Percentiles rank a stretch among this genome's conserved stretches.
Evolutionary conservation across 805 yeast genomes (phyloP).

Genomic region (Cyberlindnera subsufficiens): DNA sequence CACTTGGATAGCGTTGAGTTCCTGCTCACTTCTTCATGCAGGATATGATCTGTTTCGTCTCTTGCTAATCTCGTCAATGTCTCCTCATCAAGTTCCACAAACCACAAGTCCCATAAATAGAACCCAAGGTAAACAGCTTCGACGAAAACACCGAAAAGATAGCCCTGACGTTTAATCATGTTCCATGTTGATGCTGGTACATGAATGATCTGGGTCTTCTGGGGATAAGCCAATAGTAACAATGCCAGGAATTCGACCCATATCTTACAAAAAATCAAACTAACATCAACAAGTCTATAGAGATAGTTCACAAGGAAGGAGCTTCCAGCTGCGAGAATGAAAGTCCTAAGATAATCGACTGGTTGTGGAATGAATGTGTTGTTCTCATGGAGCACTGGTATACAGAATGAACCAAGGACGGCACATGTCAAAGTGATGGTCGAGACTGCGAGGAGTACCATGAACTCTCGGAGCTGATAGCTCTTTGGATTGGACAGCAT

Average conservation of each 20-base stretch:
- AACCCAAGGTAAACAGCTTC: slow-evolving; percentile 22
- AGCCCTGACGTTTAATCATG: slow-evolving; percentile 34
- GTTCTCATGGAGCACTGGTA: slow-evolving; percentile 11
- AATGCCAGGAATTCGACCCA: slow-evolving; percentile 31
- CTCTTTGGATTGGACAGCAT: background rate
- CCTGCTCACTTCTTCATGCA: slow-evolving; percentile 20
- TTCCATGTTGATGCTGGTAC: slow-evolving; percentile 28
- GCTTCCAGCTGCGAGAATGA: slow-evolving; percentile 29
- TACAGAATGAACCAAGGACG: background rate
- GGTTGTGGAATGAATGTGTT: slow-evolving; percentile 28
- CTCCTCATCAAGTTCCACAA: slow-evolving; percentile 14
- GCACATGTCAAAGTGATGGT: background rate
- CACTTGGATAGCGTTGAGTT: slow-evolving; percentile 32
- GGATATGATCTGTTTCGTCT: slow-evolving; percentile 9
- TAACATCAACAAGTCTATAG: slow-evolving; percentile 23
- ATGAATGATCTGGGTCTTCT: slow-evolving; percentile 23
- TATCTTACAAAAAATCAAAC: slow-evolving; percentile 28
- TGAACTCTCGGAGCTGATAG: slow-evolving; percentile 3
- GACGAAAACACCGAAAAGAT: slow-evolving; percentile 28
- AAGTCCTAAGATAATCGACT: slow-evolving; percentile 34
- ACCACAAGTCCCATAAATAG: slow-evolving; percentile 28
- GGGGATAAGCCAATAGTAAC: slow-evolving; percentile 35
- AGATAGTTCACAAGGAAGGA: slow-evolving; percentile 25
- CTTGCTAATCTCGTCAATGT: slow-evolving; percentile 4
- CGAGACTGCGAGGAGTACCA: background rate